A percentile compares a stretch with the other conserved stretches of the same genome.
Conservation (phyloP, 495 filamentous ascomycete species). For the Penicillium bialowiezense region DNA sequence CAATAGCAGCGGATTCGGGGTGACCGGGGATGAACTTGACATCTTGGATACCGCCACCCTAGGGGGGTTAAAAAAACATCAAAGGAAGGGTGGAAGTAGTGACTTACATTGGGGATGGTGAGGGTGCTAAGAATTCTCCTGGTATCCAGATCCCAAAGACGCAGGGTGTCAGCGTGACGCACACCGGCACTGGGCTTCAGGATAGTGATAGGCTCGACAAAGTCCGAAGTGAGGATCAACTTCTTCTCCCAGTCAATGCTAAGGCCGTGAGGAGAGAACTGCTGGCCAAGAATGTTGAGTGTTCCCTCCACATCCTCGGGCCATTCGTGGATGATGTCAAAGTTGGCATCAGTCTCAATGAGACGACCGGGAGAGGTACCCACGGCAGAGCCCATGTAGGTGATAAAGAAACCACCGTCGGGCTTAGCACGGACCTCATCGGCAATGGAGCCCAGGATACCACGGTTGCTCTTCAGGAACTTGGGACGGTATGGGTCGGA, state of each 20-base stretch:
- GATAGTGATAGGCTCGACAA: conserved; percentile 57
- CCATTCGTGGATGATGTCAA: conserved; percentile 61
- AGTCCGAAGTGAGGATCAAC: conserved; percentile 59
- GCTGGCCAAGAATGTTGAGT: conserved; percentile 54
- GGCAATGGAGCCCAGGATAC: conserved; percentile 53
- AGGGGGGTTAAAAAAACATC: neutral
- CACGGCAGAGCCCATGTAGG: conserved; percentile 55
- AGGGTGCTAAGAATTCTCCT: conserved; percentile 58
- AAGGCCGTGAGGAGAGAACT: conserved; percentile 61
- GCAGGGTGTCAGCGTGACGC: conserved; percentile 52
- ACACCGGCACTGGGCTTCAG: conserved; percentile 57
- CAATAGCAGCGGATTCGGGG: conserved; percentile 55
- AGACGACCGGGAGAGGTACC: conserved; percentile 59
- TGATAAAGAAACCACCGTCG: conserved; percentile 63
- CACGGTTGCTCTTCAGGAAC: conserved; percentile 59
- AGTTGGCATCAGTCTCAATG: conserved; percentile 56
- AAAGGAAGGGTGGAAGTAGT: neutral
- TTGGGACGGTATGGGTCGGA: conserved; percentile 55
- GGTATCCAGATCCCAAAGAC: conserved; percentile 53
- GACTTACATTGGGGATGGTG: conserved; percentile 55
- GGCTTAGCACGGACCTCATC: conserved; percentile 65
- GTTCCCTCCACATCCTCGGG: conserved; percentile 50
- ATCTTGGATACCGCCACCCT: conserved; percentile 61
- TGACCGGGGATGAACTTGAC: conserved; percentile 66
- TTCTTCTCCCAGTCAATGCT: conserved; percentile 56